Evolutionary conservation across 2,329 filamentous ascomycete species (phyloP), one percentile per base, ranked within the genome.

Genomic region (Beauveria scarabaeidicola): DNA sequence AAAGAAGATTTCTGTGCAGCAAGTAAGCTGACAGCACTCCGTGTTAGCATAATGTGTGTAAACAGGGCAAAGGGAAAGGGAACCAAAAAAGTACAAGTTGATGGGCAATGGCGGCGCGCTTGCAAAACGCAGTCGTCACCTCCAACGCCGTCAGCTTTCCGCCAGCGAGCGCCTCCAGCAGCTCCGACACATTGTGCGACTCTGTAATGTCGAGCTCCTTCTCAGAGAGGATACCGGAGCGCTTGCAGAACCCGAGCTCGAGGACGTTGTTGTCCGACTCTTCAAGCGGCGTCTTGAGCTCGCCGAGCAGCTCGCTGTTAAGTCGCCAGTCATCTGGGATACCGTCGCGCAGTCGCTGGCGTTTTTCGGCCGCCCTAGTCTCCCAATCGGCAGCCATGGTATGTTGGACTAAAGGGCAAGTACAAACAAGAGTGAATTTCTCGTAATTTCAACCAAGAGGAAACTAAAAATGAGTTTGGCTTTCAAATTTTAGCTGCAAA

Each of bases 1-100:
- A 63, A 82, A 81, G 52, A 80, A 74, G 0, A 78, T 73, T 61
- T 81, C 78, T 0, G 73, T 76, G 19, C 75, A 62, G 50, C 73
- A 75, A 58, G 73, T 72, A 13, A 64, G 64, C 59, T 68, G 5
- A 13, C 1, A 2, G 25, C 7, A 17, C 5, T 52, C 21, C 0
- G 19, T 11, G 38, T 56, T 36, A 56, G 25, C 27, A 25, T 25
- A 3, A 1, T 23, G 8, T 13, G 23, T 15, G 7, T 25, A 25
- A 36, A 51, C 15, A 23, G 25, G 11, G 17, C 2, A n/a, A 41
- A n/a, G 15, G 44, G 6, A 17, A 27, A 23, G 40, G n/a, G 17
- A 41, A 3, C 7, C 1, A 19, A 25, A 53, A 23, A 59, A n/a
- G 62, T 65, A 32, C 73, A 67, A 69, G 41, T 19, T 69, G 68